phyloP scores from a whole-genome alignment of 2,329 filamentous ascomycete species.

The Penicillium sp. region DNA sequence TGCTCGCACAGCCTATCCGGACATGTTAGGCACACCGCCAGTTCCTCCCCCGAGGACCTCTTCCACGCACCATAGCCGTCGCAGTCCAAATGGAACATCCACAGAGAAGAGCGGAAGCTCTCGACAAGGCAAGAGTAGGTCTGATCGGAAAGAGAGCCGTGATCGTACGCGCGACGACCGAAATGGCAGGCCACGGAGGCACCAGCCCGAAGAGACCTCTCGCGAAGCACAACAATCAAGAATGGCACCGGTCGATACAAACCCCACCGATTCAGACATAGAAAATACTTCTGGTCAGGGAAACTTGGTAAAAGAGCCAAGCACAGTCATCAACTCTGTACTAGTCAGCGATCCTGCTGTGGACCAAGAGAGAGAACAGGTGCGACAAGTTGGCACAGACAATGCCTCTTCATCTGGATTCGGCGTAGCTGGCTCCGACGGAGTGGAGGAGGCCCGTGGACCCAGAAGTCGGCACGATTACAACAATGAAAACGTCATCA shows the following conservation, averaged over 20 bases:
- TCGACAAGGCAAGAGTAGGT: constrained; percentile 40
- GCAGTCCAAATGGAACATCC: constrained; percentile 40
- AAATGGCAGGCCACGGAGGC: constrained; percentile 45
- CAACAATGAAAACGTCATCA: constrained; percentile 54
- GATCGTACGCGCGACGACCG: constrained; percentile 41
- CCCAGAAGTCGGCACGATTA: constrained; percentile 57
- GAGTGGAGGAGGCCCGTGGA: constrained; percentile 43
- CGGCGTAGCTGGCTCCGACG: constrained; percentile 43
- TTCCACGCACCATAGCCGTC: constrained; percentile 61
- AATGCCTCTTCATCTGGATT: constrained; percentile 31
- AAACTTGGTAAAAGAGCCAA: constrained; percentile 69
- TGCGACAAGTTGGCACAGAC: constrained; percentile 61
- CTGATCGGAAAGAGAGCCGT: constrained; percentile 37
- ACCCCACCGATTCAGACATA: constrained; percentile 43
- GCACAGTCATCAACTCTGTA: constrained; percentile 74
- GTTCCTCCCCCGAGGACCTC: constrained; percentile 79
- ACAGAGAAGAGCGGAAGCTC: constrained; percentile 38
- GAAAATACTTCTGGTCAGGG: constrained; percentile 58
- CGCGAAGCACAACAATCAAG: constrained; percentile 32
- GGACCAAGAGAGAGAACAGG: constrained; percentile 69
- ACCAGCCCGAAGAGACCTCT: constrained; percentile 43
- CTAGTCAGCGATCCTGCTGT: constrained; percentile 73
- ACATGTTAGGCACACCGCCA: constrained; percentile 61
- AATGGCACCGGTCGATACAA: constrained; percentile 34
- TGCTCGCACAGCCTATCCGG: constrained; percentile 37